Conservation (phyloP, 2,329 filamentous ascomycete species). For the Penicillium sp. region DNA sequence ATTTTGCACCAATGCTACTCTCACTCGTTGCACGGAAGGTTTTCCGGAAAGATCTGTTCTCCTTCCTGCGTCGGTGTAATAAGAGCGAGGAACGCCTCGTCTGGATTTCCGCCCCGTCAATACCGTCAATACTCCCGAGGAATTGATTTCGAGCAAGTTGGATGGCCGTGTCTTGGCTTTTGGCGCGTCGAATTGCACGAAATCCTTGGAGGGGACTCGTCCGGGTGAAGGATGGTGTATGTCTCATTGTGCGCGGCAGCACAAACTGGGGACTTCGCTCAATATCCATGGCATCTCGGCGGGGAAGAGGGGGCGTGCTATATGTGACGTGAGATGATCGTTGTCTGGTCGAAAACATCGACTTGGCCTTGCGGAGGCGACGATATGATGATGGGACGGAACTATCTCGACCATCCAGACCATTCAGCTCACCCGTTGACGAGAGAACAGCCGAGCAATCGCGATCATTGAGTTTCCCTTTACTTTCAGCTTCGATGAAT, state of each 20-base stretch:
- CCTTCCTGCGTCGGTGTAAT: slow-evolving; percentile 27
- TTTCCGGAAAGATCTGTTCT: slow-evolving; percentile 43
- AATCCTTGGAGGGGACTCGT: slow-evolving; percentile 27
- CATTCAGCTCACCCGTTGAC: slow-evolving; percentile 36
- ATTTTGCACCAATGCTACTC: slow-evolving; percentile 18
- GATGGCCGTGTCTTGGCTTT: slow-evolving; percentile 45
- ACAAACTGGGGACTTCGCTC: slow-evolving; percentile 24
- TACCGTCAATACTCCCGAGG: slow-evolving; percentile 29
- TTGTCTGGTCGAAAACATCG: slow-evolving; percentile 51
- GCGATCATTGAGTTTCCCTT: slow-evolving; percentile 6
- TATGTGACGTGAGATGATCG: slow-evolving; percentile 29
- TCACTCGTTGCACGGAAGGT: slow-evolving; percentile 38
- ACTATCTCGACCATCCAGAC: slow-evolving; percentile 40
- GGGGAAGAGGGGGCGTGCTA: slow-evolving; percentile 15
- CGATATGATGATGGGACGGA: slow-evolving; percentile 53
- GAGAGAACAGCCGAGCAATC: slow-evolving; percentile 26
- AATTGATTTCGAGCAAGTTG: slow-evolving; percentile 48
- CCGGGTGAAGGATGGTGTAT: slow-evolving; percentile 49
- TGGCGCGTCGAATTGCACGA: slow-evolving; percentile 26
- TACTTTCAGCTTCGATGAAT: slow-evolving; percentile 2
- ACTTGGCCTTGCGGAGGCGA: slow-evolving; percentile 51
- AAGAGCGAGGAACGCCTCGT: slow-evolving; percentile 30
- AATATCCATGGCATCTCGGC: slow-evolving; percentile 14
- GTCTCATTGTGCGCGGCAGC: slow-evolving; percentile 36
- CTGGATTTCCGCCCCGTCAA: slow-evolving; percentile 22